Evolutionary conservation across 495 filamentous ascomycete genomes (phyloP).

Genomic region (Daldinia loculata): DNA sequence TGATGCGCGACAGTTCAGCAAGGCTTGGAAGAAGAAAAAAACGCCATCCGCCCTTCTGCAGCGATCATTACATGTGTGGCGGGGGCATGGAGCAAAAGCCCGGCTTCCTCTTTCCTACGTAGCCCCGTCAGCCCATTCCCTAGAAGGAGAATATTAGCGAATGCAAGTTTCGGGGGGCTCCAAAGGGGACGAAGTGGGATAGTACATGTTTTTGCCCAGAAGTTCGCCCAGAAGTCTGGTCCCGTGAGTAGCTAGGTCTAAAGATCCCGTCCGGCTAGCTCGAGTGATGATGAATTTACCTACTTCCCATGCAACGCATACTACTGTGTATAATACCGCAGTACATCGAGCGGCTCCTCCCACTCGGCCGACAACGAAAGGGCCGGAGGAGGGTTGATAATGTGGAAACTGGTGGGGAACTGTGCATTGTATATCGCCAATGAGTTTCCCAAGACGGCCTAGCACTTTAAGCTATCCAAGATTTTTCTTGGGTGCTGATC

Average conservation of each 20-base stretch:
- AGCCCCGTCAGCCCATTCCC: constrained; percentile 41
- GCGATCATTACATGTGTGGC: constrained; percentile 39
- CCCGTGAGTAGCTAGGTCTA: background rate
- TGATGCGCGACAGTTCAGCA: constrained; percentile 12
- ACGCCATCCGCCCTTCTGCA: constrained; percentile 30
- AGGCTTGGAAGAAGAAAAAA: constrained; percentile 4
- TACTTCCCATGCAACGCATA: constrained; percentile 3
- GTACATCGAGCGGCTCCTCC: constrained; percentile 33
- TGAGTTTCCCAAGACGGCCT: constrained; percentile 36
- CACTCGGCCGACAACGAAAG: constrained; percentile 36
- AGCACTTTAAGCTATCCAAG: constrained; percentile 30
- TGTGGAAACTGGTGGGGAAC: constrained; percentile 40
- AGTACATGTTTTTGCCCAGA: constrained; percentile 24
- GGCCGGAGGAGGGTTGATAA: constrained; percentile 23
- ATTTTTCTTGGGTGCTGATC: constrained; percentile 35
- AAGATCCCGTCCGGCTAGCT: background rate
- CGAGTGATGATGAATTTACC: constrained; percentile 6
- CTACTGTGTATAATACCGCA: background rate
- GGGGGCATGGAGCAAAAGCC: constrained; percentile 28
- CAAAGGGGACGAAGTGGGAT: constrained; percentile 30
- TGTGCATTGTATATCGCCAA: constrained; percentile 24
- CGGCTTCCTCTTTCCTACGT: constrained; percentile 36
- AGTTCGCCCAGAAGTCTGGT: constrained; percentile 24
- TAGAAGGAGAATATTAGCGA: constrained; percentile 41
- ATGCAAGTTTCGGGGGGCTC: constrained; percentile 28